phyloP scores from a whole-genome alignment of 805 yeast genomes.

The Brettanomyces sp. region DNA sequence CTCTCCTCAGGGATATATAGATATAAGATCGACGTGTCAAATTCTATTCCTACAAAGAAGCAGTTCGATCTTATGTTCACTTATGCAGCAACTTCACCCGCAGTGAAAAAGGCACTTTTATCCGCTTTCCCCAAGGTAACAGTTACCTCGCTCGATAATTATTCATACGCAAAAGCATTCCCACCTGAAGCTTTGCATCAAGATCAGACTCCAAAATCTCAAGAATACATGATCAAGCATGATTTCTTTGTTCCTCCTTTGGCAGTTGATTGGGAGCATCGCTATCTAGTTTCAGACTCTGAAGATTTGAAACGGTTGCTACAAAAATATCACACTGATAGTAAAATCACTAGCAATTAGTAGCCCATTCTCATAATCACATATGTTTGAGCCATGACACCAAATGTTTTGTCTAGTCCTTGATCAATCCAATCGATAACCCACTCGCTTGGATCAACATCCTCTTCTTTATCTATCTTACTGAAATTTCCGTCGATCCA shows the following conservation, averaged over 20 bases:
- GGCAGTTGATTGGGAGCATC: constrained; percentile 56
- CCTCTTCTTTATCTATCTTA: constrained; percentile 12
- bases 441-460: constrained; percentile 73
- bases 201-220: constrained; percentile 3
- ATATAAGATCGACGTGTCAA: constrained; percentile 17
- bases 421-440: constrained; percentile 69
- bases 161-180: no score
- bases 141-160: constrained; percentile 1
- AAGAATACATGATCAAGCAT: constrained; percentile 13
- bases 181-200: no score
- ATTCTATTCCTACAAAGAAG: constrained; percentile 21
- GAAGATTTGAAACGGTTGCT: constrained; percentile 34
- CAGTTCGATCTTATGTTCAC: constrained; percentile 22
- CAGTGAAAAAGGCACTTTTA: constrained; percentile 19
- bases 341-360: constrained; percentile 11
- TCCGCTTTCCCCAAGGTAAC: constrained; percentile 22
- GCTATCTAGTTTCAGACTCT: constrained; percentile 42
- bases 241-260: constrained; percentile 34
- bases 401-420: constrained; percentile 72
- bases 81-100: constrained; percentile 19
- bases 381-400: constrained; percentile 83
- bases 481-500: constrained; percentile 59
- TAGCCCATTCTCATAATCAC: constrained; percentile 85
- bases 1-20: constrained; percentile 9
- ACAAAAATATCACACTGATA: constrained; percentile 23